phyloP scores from a whole-genome alignment of 2,329 filamentous ascomycete species.

The Ascochyta fabae region DNA sequence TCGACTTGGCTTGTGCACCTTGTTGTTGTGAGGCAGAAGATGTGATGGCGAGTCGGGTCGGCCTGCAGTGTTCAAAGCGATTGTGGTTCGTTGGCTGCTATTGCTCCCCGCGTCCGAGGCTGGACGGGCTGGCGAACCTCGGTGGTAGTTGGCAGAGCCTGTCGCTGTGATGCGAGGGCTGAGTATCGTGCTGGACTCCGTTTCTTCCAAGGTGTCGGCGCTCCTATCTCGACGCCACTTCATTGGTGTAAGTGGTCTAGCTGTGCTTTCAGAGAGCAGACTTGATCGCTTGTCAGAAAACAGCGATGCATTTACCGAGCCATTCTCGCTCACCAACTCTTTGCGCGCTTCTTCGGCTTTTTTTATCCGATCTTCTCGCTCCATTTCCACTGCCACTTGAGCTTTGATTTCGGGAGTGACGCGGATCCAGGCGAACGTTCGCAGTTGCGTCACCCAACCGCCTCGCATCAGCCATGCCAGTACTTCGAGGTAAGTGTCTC shows the following conservation, averaged over 20 bases:
- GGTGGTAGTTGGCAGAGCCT: conserved; percentile 26
- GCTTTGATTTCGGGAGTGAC: conserved; percentile 83
- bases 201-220: conserved; percentile 30
- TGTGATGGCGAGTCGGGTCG: conserved; percentile 34
- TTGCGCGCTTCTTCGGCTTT: conserved; percentile 38
- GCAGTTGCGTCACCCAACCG: conserved; percentile 92
- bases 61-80: conserved; percentile 33
- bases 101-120: conserved; percentile 46
- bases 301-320: conserved; percentile 36
- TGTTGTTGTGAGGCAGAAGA: conserved; percentile 25
- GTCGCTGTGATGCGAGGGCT: conserved; percentile 31
- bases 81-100: conserved; percentile 45
- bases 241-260: conserved; percentile 40
- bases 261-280: conserved; percentile 34
- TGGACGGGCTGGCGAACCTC: conserved; percentile 38
- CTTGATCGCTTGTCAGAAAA: conserved; percentile 43
- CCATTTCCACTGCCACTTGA: conserved; percentile 78
- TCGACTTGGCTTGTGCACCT: conserved; percentile 41
- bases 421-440: conserved; percentile 88
- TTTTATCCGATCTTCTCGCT: conserved; percentile 40
- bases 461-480: conserved; percentile 91
- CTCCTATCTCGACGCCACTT: conserved; percentile 30
- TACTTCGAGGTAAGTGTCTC: conserved; percentile 86
- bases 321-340: conserved; percentile 40
- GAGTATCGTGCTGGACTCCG: conserved; percentile 39